Evolutionary conservation across 768 basidiomycete species (phyloP).

Genomic region (Butyriboletus loyo): DNA sequence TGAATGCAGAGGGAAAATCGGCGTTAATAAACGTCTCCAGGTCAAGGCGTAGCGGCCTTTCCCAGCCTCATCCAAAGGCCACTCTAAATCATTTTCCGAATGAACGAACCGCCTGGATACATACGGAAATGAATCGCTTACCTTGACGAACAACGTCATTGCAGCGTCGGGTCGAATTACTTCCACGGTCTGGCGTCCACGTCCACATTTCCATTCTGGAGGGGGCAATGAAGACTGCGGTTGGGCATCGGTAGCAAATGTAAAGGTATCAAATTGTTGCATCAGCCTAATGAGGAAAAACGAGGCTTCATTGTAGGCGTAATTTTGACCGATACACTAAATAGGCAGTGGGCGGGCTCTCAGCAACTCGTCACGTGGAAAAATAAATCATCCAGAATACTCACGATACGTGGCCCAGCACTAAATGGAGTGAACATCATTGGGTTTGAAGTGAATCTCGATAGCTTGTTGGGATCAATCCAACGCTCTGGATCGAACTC

Average conservation of each 20-base stretch:
- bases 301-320: conserved; percentile 74
- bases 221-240: conserved; percentile 63
- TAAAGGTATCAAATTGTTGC: conserved; percentile 60
- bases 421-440: conserved; percentile 75
- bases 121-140: conserved; percentile 28
- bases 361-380: conserved; percentile 7
- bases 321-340: conserved; percentile 71
- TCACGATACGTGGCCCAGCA: conserved; percentile 58
- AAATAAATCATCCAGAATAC: conserved; percentile 10
- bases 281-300: conserved; percentile 67
- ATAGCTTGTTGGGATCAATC: conserved; percentile 56
- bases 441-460: conserved; percentile 53
- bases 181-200: conserved; percentile 52
- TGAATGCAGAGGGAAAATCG: neutral
- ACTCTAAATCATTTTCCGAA: conserved; percentile 36
- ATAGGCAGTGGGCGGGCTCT: conserved; percentile 14
- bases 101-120: conserved; percentile 3
- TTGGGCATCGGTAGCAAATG: conserved; percentile 58
- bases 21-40: neutral
- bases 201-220: conserved; percentile 44
- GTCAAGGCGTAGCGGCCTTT: conserved; percentile 19
- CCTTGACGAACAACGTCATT: conserved; percentile 66
- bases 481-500: conserved; percentile 80
- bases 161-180: conserved; percentile 60
- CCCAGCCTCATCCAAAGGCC: conserved; percentile 58